A percentile compares a stretch with the other conserved stretches of the same genome.
These are phyloP conservation scores for Cucurbita pepo DNA, from an alignment of 306 rosid genomes.

Conservation along the genomic window DNA sequence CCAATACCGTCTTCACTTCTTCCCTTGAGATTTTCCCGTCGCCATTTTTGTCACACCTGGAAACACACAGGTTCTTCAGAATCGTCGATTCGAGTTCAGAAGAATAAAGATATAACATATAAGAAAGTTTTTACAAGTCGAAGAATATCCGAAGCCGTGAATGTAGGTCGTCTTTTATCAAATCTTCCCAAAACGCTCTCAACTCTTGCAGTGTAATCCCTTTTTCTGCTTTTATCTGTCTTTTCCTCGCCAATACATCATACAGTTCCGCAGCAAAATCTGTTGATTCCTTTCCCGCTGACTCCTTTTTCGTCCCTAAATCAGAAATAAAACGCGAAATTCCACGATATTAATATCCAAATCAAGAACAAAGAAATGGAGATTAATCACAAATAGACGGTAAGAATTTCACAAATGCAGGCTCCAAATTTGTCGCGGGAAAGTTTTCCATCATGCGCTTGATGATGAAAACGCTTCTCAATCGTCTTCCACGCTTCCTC, in stretches of 20 bases:
- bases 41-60: conserved; percentile 64
- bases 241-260: conserved; percentile 38
- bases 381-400: not conserved
- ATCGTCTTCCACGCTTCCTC: conserved; percentile 50
- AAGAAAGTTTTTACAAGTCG: conserved; percentile 31
- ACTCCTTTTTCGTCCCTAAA: conserved; percentile 43
- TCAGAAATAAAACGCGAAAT: not conserved
- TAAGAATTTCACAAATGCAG: conserved; percentile 44
- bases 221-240: conserved; percentile 11
- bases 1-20: conserved; percentile 48
- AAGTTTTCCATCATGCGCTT: conserved; percentile 35
- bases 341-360: not conserved
- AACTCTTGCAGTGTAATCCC: conserved; percentile 24
- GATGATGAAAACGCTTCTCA: conserved; percentile 40
- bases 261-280: conserved; percentile 46
- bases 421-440: conserved; percentile 55
- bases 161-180: conserved; percentile 34
- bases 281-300: conserved; percentile 41
- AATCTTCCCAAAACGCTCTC: conserved; percentile 45
- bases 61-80: not conserved
- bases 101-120: not conserved
- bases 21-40: conserved; percentile 55
- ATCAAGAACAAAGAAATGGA: not conserved
- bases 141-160: conserved; percentile 57
- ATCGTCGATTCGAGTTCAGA: not conserved